phyloP scores from a whole-genome alignment of 768 basidiomycete genomes.

The Mycena rebaudengoi region DNA sequence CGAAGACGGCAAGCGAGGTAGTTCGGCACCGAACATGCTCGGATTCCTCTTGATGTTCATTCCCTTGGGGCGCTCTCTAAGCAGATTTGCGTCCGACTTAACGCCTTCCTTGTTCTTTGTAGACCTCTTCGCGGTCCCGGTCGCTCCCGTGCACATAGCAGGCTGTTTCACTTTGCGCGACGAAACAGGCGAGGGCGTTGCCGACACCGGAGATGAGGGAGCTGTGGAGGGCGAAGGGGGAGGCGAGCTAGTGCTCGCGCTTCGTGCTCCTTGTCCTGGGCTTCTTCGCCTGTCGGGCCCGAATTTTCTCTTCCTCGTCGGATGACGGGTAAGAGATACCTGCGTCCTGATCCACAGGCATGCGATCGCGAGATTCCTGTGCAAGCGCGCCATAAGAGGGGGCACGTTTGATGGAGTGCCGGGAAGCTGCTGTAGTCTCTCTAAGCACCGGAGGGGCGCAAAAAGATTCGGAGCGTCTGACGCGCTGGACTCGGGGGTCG shows the following conservation, averaged over 20 bases:
- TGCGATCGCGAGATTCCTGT: slow-evolving; percentile 34
- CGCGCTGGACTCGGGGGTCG: slow-evolving; percentile 60
- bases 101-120: slow-evolving; percentile 9
- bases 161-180: neutral
- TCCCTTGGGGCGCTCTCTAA: slow-evolving; percentile 40
- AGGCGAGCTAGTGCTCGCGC: slow-evolving; percentile 30
- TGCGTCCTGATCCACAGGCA: slow-evolving; percentile 35
- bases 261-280: slow-evolving; percentile 45
- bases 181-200: slow-evolving; percentile 23
- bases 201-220: slow-evolving; percentile 28
- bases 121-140: slow-evolving; percentile 12
- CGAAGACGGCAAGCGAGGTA: slow-evolving; percentile 52
- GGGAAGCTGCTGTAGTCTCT: slow-evolving; percentile 32
- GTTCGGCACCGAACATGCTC: slow-evolving; percentile 73
- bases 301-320: slow-evolving; percentile 79
- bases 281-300: slow-evolving; percentile 71
- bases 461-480: slow-evolving; percentile 60
- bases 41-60: slow-evolving; percentile 67
- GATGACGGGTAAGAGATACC: slow-evolving; percentile 62
- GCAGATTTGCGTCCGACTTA: slow-evolving; percentile 10
- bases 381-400: slow-evolving; percentile 63
- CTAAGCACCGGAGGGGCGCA: slow-evolving; percentile 39
- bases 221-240: slow-evolving; percentile 27
- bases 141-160: neutral
- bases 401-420: slow-evolving; percentile 57